phyloP scores from a whole-genome alignment of 768 basidiomycete genomes.

The Candolleomyces efflorescens region DNA sequence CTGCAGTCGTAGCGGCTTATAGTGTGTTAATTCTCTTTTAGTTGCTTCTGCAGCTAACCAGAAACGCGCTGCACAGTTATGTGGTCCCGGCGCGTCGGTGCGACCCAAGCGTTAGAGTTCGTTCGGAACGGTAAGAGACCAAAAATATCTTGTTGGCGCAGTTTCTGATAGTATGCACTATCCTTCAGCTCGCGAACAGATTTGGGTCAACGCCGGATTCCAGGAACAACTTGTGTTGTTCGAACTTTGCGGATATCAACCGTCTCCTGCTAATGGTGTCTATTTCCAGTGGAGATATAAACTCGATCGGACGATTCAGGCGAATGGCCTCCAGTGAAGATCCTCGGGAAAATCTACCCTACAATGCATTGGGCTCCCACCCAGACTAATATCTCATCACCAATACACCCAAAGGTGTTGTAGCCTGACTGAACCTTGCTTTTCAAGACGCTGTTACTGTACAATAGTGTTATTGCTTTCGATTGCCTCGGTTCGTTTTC shows the following conservation, averaged over 20 bases:
- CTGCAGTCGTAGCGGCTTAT: constrained; percentile 73
- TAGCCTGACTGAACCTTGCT: constrained; percentile 5
- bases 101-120: constrained; percentile 53
- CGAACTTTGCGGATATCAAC: constrained; percentile 66
- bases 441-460: neutral
- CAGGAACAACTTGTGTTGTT: constrained; percentile 76
- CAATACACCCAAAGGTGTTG: neutral
- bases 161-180: neutral
- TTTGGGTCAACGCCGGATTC: constrained; percentile 78
- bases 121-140: constrained; percentile 51
- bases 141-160: neutral
- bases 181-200: constrained; percentile 62
- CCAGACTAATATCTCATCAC: neutral
- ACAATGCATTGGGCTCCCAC: neutral
- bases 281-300: constrained; percentile 62
- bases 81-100: constrained; percentile 53
- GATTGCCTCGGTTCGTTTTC: no score
- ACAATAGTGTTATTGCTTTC: neutral
- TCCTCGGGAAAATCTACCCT: neutral
- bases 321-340: constrained; percentile 28
- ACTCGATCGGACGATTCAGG: constrained; percentile 46
- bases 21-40: constrained; percentile 37
- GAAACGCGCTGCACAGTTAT: constrained; percentile 46
- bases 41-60: neutral
- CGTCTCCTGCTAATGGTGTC: constrained; percentile 55